Conservation (phyloP, 352 stramenopile species). For the Phytophthora ramorum region DNA sequence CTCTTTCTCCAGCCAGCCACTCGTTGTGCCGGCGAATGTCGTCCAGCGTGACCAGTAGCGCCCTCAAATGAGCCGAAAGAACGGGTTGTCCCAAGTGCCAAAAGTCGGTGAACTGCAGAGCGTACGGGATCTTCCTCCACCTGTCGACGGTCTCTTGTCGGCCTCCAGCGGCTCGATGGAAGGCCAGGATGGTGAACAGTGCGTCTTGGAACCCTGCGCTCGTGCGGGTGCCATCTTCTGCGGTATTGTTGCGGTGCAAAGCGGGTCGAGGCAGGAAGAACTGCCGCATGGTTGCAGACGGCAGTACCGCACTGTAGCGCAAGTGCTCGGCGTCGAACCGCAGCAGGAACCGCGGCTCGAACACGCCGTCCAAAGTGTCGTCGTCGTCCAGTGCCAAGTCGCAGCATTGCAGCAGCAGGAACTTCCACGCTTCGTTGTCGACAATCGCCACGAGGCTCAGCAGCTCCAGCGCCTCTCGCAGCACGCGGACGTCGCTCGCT, state of each 20-base stretch:
- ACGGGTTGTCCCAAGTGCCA: slow-evolving; percentile 34
- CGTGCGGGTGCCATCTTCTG: slow-evolving; percentile 1
- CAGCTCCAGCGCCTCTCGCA: slow-evolving; percentile 48
- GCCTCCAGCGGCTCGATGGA: slow-evolving; percentile 12
- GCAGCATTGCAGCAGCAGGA: slow-evolving; percentile 38
- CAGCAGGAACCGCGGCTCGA: slow-evolving; percentile 34
- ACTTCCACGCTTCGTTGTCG: slow-evolving; percentile 46
- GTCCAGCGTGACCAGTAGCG: slow-evolving; percentile 31
- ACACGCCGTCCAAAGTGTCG: slow-evolving; percentile 34
- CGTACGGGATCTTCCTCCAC: slow-evolving; percentile 34
- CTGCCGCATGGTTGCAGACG: slow-evolving; percentile 32
- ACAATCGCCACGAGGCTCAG: slow-evolving; percentile 40
- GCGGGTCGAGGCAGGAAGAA: slow-evolving; percentile 31
- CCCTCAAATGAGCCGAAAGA: slow-evolving; percentile 27
- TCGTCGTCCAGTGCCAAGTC: slow-evolving; percentile 37
- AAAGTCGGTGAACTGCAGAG: slow-evolving; percentile 28
- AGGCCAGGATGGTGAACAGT: slow-evolving; percentile 23
- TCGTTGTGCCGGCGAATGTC: slow-evolving; percentile 31
- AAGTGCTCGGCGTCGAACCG: slow-evolving; percentile 35
- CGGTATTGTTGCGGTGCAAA: slow-evolving; percentile 2
- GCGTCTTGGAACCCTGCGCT: slow-evolving; percentile 32
- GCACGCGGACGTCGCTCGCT: slow-evolving; percentile 23
- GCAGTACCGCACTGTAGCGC: slow-evolving; percentile 37
- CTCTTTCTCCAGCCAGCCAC: slow-evolving; percentile 4
- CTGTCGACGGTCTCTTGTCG: slow-evolving; percentile 9